Conservation (phyloP, 495 filamentous ascomycete species). For the Penicillium turbatum region DNA sequence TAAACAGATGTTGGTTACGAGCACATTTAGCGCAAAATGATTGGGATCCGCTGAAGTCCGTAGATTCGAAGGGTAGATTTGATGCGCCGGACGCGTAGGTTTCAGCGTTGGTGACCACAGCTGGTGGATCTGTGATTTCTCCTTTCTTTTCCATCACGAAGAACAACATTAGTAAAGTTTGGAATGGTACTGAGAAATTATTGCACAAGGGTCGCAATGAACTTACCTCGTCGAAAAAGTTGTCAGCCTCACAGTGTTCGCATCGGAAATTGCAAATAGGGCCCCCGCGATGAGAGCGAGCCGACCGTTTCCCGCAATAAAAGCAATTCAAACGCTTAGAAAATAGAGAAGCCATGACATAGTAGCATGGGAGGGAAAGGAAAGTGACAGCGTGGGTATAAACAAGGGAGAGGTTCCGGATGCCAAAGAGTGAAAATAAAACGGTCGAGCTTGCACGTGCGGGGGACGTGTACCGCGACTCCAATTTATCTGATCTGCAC, state of each 20-base stretch:
- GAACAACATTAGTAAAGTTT: not conserved
- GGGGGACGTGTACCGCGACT: constrained; percentile 16
- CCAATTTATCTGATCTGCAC: not conserved
- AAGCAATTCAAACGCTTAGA: constrained; percentile 61
- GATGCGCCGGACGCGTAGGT: constrained; percentile 24
- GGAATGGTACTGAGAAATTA: not conserved
- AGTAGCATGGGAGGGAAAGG: constrained; percentile 5
- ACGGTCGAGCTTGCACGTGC: constrained; percentile 33
- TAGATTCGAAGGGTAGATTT: constrained; percentile 30
- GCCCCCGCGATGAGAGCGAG: constrained; percentile 48
- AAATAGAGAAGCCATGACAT: constrained; percentile 47
- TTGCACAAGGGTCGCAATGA: constrained; percentile 9
- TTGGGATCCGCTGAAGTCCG: constrained; percentile 36
- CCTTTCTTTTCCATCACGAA: constrained; percentile 54
- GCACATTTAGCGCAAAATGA: constrained; percentile 75
- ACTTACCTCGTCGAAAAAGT: constrained; percentile 67
- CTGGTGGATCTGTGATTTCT: constrained; percentile 82
- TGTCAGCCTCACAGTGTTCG: constrained; percentile 69
- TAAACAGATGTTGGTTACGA: constrained; percentile 77
- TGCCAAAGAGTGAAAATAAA: constrained; percentile 24
- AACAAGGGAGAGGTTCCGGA: constrained; percentile 17
- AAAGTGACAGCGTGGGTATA: constrained; percentile 4
- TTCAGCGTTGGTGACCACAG: constrained; percentile 40
- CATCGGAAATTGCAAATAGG: constrained; percentile 62
- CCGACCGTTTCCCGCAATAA: constrained; percentile 66